These are phyloP conservation scores for Coprinellus micaceus DNA, from an alignment of 768 basidiomycete genomes.

Conservation along the genomic window DNA sequence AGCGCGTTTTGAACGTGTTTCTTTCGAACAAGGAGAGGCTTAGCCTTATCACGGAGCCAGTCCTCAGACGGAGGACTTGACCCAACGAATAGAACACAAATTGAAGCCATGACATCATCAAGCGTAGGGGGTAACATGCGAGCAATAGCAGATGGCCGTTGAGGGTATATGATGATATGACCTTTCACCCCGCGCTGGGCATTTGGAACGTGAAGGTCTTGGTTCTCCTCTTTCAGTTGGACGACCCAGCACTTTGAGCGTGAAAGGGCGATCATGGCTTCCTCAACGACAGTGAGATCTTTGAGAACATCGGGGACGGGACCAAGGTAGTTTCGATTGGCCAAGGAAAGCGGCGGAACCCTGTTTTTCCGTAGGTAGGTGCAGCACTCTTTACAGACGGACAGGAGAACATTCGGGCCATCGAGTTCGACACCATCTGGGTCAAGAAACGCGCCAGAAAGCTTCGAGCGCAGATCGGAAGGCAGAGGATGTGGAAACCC, in stretches of 20 bases:
- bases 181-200: slow-evolving; percentile 33
- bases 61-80: slow-evolving; percentile 20
- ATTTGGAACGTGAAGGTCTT: slow-evolving; percentile 3
- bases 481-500: not conserved
- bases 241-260: slow-evolving; percentile 34
- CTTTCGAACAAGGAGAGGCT: slow-evolving; percentile 28
- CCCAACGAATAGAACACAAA: slow-evolving; percentile 41
- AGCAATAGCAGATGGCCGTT: slow-evolving; percentile 25
- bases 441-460: not conserved
- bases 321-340: slow-evolving; percentile 25
- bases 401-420: not conserved
- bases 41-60: slow-evolving; percentile 32
- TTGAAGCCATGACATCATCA: slow-evolving; percentile 29
- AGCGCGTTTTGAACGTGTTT: slow-evolving; percentile 31
- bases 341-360: slow-evolving; percentile 25
- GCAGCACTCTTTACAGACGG: not conserved
- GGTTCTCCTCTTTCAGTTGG: slow-evolving; percentile 26
- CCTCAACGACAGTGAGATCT: slow-evolving; percentile 34
- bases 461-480: not conserved
- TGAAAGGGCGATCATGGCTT: slow-evolving; percentile 36
- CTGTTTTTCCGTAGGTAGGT: slow-evolving; percentile 7
- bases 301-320: slow-evolving; percentile 24
- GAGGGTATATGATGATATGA: slow-evolving; percentile 39
- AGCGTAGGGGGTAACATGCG: slow-evolving; percentile 32
- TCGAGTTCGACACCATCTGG: not conserved